phyloP scores from a whole-genome alignment of 1,284 basidiomycete genomes.

The Marasmius oreades region DNA sequence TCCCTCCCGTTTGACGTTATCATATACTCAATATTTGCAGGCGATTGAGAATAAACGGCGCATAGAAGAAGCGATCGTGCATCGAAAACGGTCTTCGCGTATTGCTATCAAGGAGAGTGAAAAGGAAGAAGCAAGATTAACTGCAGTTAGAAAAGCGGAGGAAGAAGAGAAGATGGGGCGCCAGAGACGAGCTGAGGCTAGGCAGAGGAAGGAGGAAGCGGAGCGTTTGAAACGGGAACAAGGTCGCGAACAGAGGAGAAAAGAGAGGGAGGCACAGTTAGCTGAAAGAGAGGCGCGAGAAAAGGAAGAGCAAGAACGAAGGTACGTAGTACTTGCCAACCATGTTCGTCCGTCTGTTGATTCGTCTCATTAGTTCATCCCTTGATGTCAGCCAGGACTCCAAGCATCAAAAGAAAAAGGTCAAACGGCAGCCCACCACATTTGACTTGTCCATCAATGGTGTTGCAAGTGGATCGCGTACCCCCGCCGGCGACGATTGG shows the following conservation, averaged over 20 bases:
- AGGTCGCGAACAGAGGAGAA: conserved; percentile 48
- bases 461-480: conserved; percentile 38
- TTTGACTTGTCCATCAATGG: conserved; percentile 9
- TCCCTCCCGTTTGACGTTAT: conserved; percentile 13
- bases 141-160: conserved; percentile 52
- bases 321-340: not conserved
- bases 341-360: not conserved
- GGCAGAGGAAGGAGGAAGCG: conserved; percentile 61
- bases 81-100: conserved; percentile 82
- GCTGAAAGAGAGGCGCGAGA: conserved; percentile 21
- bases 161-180: conserved; percentile 64
- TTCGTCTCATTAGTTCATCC: not conserved
- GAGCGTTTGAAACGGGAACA: conserved; percentile 56
- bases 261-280: conserved; percentile 41
- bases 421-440: not conserved
- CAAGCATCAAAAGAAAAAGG: not conserved
- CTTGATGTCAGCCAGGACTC: not conserved
- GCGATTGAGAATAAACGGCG: conserved; percentile 59
- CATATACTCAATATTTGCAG: conserved; percentile 32
- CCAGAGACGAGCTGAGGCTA: conserved; percentile 57
- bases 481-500: conserved; percentile 64
- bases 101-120: conserved; percentile 73
- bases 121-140: conserved; percentile 61
- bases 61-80: conserved; percentile 66
- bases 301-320: conserved; percentile 8